phyloP scores from a whole-genome alignment of 768 basidiomycete species.

The Serendipita indica region DNA sequence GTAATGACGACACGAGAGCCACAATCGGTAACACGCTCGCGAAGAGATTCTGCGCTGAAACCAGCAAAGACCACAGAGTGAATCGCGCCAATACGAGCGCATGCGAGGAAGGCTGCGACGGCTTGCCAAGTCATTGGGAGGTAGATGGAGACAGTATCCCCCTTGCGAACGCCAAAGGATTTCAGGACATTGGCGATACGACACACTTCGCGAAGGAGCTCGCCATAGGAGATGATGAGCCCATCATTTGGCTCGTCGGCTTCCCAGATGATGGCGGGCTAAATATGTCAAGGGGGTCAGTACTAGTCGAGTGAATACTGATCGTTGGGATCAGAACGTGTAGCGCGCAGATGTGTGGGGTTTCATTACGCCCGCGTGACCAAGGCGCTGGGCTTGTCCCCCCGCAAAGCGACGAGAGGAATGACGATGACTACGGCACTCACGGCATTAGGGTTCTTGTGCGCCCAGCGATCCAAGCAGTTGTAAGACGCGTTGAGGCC shows the following conservation, averaged over 20 bases:
- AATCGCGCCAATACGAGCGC: constrained; percentile 89
- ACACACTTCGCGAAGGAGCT: constrained; percentile 84
- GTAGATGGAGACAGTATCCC: constrained; percentile 87
- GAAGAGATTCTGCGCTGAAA: constrained; percentile 85
- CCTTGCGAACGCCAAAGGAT: constrained; percentile 79
- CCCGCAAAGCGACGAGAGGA: neutral
- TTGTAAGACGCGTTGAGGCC: constrained; percentile 89
- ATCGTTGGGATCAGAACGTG: neutral
- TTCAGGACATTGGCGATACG: constrained; percentile 84
- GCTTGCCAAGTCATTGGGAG: constrained; percentile 94
- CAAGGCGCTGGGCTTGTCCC: neutral
- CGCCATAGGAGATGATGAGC: constrained; percentile 56
- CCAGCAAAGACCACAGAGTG: constrained; percentile 98
- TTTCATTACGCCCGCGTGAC: neutral
- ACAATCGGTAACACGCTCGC: constrained; percentile 86
- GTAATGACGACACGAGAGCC: constrained; percentile 84
- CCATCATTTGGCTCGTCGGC: constrained; percentile 86
- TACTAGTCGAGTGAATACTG: neutral
- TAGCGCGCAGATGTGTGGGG: neutral
- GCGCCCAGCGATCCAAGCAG: constrained; percentile 94
- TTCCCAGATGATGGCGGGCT: constrained; percentile 96
- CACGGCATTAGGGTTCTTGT: constrained; percentile 58
- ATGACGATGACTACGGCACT: constrained; percentile 5
- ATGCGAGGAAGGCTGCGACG: constrained; percentile 92
- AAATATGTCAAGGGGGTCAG: neutral